Evolutionary conservation across 2,329 filamentous ascomycete genomes (phyloP).

Genomic region (Aspergillus aculeatinus): DNA sequence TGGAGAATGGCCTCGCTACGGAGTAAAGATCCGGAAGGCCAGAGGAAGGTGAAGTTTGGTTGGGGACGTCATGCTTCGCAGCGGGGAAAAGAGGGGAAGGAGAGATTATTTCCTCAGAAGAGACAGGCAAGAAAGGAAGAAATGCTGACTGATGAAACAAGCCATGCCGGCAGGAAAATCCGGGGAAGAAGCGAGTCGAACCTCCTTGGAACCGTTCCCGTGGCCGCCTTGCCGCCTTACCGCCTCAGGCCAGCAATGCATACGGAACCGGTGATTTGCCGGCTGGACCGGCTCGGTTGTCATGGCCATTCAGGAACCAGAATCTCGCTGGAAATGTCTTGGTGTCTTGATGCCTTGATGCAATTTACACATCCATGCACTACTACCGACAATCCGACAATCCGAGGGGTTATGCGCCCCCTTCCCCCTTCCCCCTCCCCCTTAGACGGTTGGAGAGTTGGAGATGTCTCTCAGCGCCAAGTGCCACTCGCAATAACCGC

Average conservation of each 20-base stretch:
- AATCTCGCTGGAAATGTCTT: not conserved
- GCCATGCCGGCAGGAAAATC: slow-evolving; percentile 15
- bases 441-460: not conserved
- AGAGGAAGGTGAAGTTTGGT: not conserved
- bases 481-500: not conserved
- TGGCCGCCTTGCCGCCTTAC: not conserved
- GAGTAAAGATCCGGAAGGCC: not conserved
- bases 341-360: not conserved
- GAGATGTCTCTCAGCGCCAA: not conserved
- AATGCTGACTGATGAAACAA: slow-evolving; percentile 3
- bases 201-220: not conserved
- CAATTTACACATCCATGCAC: not conserved
- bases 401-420: not conserved
- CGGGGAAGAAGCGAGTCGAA: slow-evolving; percentile 9
- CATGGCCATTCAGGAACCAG: slow-evolving; percentile 4
- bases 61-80: not conserved
- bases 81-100: not conserved
- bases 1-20: not conserved
- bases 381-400: not conserved
- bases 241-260: not conserved
- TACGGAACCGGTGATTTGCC: slow-evolving; percentile 3
- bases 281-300: slow-evolving; percentile 12
- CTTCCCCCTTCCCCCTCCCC: too few relatives aligned
- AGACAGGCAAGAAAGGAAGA: not conserved
- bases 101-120: not conserved